phyloP scores from a whole-genome alignment of 1,284 basidiomycete species.

The Trametes polyzona region DNA sequence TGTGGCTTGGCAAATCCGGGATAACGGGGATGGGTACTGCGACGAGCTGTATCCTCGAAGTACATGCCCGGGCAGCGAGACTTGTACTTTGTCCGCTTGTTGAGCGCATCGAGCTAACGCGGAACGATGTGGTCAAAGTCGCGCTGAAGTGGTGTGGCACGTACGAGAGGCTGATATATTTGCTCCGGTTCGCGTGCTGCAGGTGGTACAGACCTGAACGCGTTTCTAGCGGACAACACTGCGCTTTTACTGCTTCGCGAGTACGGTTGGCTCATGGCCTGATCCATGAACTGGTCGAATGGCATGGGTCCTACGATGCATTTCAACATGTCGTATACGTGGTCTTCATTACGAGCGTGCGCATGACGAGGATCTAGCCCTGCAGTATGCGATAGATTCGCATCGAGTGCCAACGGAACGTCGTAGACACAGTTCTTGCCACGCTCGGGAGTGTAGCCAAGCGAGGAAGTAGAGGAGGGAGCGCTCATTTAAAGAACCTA shows the following conservation, averaged over 20 bases:
- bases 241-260: neutral
- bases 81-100: slow-evolving; percentile 1
- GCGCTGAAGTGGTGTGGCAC: neutral
- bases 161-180: neutral
- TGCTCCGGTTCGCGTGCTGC: neutral
- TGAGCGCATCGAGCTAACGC: neutral
- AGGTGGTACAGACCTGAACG: neutral
- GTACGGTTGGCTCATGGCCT: neutral
- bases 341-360: neutral
- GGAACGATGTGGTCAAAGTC: neutral
- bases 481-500: too few species aligned
- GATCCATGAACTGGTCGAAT: neutral
- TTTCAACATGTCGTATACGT: neutral
- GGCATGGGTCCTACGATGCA: slow-evolving; percentile 9
- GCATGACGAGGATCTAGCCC: too few species aligned
- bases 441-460: too few species aligned
- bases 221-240: neutral
- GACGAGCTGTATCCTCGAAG: slow-evolving; percentile 3
- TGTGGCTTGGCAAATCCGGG: slow-evolving; percentile 8
- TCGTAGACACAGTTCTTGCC: too few species aligned
- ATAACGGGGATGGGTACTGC: neutral
- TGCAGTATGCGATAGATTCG: too few species aligned
- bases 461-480: too few species aligned
- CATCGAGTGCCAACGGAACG: too few species aligned
- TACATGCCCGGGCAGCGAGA: slow-evolving; percentile 12